Conservation (phyloP, 768 basidiomycete genomes). For the Tulasnella sp. region DNA sequence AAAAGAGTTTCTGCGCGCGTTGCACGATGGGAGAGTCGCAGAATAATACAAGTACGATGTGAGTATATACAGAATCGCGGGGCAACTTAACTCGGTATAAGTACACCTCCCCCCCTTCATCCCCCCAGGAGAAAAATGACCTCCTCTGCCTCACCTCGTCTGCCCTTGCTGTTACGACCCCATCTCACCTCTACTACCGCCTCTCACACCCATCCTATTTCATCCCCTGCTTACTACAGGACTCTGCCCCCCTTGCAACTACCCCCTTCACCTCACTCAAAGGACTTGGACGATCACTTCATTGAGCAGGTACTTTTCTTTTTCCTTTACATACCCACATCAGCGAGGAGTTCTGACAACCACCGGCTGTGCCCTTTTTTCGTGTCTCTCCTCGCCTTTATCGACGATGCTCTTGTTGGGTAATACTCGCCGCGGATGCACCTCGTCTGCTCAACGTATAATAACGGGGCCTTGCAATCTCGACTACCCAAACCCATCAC, state of each 20-base stretch:
- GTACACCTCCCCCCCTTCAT: conserved; percentile 15
- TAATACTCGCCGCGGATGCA: conserved; percentile 3
- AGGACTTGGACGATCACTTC: not conserved
- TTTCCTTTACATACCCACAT: conserved; percentile 7
- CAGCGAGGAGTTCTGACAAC: conserved; percentile 24
- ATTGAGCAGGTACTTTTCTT: conserved; percentile 15
- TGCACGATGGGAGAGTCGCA: not conserved
- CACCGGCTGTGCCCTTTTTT: not conserved
- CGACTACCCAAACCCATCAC: conserved; percentile 11
- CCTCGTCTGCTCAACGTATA: not conserved
- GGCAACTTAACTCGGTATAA: conserved; percentile 23
- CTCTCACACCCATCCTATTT: conserved; percentile 19
- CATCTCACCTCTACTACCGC: conserved; percentile 32
- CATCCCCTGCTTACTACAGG: conserved; percentile 21
- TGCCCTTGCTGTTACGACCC: conserved; percentile 18
- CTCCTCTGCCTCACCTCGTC: conserved; percentile 15
- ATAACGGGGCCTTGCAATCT: conserved; percentile 13
- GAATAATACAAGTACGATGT: conserved; percentile 18
- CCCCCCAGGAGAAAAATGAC: conserved; percentile 16
- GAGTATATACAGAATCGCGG: conserved; percentile 18
- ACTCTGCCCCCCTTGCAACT: conserved; percentile 22
- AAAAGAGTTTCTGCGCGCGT: not conserved
- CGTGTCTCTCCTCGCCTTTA: not conserved
- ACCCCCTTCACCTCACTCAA: conserved; percentile 19
- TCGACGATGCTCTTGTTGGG: not conserved